Evolutionary conservation across 2,329 filamentous ascomycete species (phyloP), one percentile per base, ranked within the genome.

Genomic region (Gremmenia infestans): DNA sequence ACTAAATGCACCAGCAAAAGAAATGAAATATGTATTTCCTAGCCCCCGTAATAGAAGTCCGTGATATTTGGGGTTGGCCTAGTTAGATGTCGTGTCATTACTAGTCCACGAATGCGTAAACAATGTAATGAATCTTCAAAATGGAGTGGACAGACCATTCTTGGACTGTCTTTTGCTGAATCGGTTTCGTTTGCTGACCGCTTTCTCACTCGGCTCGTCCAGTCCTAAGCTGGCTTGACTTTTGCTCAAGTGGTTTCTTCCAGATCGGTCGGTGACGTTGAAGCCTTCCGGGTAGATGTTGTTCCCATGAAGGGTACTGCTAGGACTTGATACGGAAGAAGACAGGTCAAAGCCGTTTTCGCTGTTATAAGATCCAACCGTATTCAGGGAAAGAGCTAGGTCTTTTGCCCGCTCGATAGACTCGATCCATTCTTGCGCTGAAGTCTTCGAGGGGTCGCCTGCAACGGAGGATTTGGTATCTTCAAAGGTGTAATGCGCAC

Each of bases 141-240:
- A 96, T 50, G 90, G 88, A 49, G 92, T 88, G 28, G 91, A 91
- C 49, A 96, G 81, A n/a, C 93, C 92, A 71, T 91, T 96, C 74
- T 95, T 96, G 15, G 89, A 95, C 73, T 96, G 91, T 64, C 93
- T 81, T 74, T 94, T 94, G 74, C 91, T 96, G 73, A 97, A 97
- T 49, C 85, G 78, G 63, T 86, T 84, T 49, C 79, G 76, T 70
- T 82, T 85, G 12, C 76, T 72, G 40, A 68, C 68, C 17, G 73
- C 67, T 40, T 76, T 70, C 55, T 71, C 60, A 54, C 61, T 55
- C 50, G 63, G 61, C 35, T 70, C 67, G 32, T 67, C 66, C 22
- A 32, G 28, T 11, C 56, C 80, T 23, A 48, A 50, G 9, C 47
- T 48, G 23, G 45, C 76, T 65, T 85, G 83, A 59, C 77, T 81